phyloP scores from a whole-genome alignment of 371 early-diverging fungal species.

The Rhizopus delemar region DNA sequence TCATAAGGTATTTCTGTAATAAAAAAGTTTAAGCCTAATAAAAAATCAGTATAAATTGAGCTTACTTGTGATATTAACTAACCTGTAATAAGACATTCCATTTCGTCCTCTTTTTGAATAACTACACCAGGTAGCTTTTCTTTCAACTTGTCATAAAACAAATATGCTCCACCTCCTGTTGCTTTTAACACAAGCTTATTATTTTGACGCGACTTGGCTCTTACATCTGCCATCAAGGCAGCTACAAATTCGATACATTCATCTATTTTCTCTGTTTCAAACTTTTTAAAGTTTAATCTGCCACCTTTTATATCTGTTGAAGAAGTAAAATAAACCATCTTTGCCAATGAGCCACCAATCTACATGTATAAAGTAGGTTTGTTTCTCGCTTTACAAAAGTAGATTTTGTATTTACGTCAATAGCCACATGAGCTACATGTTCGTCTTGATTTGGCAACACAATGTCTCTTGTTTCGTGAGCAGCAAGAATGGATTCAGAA shows the following conservation, averaged over 20 bases:
- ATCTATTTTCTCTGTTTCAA: conserved; percentile 91
- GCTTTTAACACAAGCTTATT: conserved; percentile 63
- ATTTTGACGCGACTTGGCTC: conserved; percentile 30
- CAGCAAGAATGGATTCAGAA: conserved; percentile 62
- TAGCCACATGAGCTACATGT: conserved; percentile 87
- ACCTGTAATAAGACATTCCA: conserved; percentile 84
- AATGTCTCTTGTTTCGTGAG: conserved; percentile 73
- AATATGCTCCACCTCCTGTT: conserved; percentile 87
- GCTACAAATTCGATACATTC: conserved; percentile 85
- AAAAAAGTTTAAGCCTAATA: conserved; percentile 83
- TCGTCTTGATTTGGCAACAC: conserved; percentile 86
- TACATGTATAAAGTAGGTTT: conserved; percentile 13
- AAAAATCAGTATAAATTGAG: background rate
- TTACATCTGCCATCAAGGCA: conserved; percentile 63
- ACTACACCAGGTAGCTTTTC: conserved; percentile 55
- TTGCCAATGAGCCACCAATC: conserved; percentile 94
- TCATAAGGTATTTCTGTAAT: conserved; percentile 92
- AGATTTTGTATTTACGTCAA: conserved; percentile 64
- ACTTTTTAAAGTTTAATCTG: conserved; percentile 89
- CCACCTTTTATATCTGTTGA: conserved; percentile 70
- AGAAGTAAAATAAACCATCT: conserved; percentile 88
- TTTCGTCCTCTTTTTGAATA: conserved; percentile 83
- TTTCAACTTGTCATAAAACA: conserved; percentile 62
- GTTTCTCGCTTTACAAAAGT: too few species aligned
- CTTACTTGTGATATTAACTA: background rate